phyloP scores from a whole-genome alignment of 129 eudicot genomes.

The Dittrichia graveolens region DNA sequence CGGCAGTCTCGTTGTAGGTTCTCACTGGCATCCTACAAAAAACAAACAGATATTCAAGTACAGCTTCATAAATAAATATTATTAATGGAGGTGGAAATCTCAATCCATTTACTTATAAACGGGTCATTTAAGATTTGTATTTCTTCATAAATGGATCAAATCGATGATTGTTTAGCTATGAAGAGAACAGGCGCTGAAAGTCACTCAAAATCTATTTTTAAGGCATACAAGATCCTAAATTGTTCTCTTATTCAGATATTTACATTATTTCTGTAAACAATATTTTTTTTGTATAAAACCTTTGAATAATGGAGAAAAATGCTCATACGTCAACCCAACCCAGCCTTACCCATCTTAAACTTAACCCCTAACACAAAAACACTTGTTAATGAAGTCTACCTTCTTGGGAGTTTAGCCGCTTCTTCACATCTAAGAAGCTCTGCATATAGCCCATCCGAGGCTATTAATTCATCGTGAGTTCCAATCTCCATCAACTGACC shows the following conservation, averaged over 20 bases:
- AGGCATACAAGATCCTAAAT: neutral
- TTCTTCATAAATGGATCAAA: neutral
- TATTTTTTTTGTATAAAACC: no score
- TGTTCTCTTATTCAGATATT: neutral
- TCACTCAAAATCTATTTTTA: neutral
- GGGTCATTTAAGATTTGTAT: neutral
- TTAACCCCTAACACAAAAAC: neutral
- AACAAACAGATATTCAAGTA: slow-evolving; percentile 13
- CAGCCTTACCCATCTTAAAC: neutral
- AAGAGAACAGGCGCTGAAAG: neutral
- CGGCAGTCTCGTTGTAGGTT: slow-evolving; percentile 62
- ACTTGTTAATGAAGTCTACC: slow-evolving; percentile 42
- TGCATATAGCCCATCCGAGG: slow-evolving; percentile 88
- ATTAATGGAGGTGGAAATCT: neutral
- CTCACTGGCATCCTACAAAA: slow-evolving; percentile 79
- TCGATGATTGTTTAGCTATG: no score
- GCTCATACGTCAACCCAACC: neutral
- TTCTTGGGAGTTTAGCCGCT: slow-evolving; percentile 97
- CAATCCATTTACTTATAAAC: neutral
- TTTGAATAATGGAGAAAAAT: no score
- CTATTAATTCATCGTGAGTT: slow-evolving; percentile 83
- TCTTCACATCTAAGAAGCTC: slow-evolving; percentile 96
- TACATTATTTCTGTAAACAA: neutral
- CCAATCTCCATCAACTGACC: slow-evolving; percentile 96
- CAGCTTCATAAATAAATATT: neutral